Percentiles rank a stretch among this genome's conserved stretches.
Conservation (phyloP, 306 rosid species). For the Heteromeles arbutifolia region DNA sequence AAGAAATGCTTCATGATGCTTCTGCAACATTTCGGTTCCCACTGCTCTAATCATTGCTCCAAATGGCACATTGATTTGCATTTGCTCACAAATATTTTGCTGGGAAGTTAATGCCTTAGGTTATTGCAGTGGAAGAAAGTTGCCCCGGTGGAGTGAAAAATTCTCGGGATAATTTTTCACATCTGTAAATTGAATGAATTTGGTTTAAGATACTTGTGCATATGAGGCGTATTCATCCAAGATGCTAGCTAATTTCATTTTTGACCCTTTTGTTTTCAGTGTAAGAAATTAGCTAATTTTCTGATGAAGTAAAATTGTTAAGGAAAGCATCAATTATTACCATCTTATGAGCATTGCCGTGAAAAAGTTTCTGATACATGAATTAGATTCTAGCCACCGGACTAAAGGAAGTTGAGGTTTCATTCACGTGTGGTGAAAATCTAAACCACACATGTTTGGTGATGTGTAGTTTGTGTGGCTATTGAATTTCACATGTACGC, state of each 20-base stretch:
- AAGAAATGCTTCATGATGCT: background rate
- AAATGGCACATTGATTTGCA: background rate
- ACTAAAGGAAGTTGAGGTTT: too few species aligned
- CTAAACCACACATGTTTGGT: too few species aligned
- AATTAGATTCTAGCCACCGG: too few species aligned
- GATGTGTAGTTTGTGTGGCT: too few species aligned
- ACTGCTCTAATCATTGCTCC: background rate
- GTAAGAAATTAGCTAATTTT: constrained; percentile 8
- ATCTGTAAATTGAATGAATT: constrained; percentile 29
- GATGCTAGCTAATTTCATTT: constrained; percentile 17
- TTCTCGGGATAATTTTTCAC: constrained; percentile 16
- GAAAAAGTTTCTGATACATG: too few species aligned
- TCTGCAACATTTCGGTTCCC: background rate
- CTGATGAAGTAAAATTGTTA: background rate
- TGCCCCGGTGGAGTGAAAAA: background rate
- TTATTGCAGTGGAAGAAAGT: background rate
- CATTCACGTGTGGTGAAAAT: too few species aligned
- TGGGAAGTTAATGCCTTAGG: background rate
- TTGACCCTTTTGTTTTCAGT: background rate
- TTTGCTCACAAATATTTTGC: constrained; percentile 3
- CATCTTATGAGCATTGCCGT: background rate
- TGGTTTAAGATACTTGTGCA: constrained; percentile 22
- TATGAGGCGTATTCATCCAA: constrained; percentile 19
- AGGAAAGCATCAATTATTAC: background rate
- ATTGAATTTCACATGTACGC: too few species aligned